phyloP scores from a whole-genome alignment of 192 early-diverging fungal genomes.

The Mortierella hygrophila region DNA sequence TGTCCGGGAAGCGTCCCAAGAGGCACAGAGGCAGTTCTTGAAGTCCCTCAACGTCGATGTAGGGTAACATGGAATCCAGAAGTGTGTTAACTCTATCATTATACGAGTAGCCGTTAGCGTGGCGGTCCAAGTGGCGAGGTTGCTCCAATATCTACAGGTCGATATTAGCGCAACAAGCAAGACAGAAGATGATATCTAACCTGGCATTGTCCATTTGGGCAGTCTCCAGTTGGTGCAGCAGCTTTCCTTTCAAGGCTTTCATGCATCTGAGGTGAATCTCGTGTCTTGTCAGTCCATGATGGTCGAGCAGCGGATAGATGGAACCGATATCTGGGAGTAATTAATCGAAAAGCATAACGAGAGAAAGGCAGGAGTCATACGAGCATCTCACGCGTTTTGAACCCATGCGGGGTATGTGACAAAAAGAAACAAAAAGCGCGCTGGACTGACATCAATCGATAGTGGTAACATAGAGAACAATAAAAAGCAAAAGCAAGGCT shows the following conservation, averaged over 20 bases:
- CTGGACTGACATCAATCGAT: neutral
- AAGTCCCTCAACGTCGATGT: conserved; percentile 62
- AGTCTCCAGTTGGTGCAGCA: conserved; percentile 58
- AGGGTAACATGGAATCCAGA: conserved; percentile 59
- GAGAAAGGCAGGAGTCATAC: conserved; percentile 34
- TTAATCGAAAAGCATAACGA: conserved; percentile 3
- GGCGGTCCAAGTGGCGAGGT: neutral
- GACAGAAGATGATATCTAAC: conserved; percentile 2
- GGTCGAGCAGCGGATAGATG: conserved; percentile 65
- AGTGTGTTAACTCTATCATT: conserved; percentile 56
- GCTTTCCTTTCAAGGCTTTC: conserved; percentile 58
- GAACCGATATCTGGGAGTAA: conserved; percentile 59
- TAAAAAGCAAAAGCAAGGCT: neutral
- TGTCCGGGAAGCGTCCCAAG: conserved; percentile 58
- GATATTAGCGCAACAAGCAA: no score
- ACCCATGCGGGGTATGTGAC: conserved; percentile 36
- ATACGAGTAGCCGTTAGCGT: neutral
- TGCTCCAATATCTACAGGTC: neutral
- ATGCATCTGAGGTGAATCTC: conserved; percentile 64
- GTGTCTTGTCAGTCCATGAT: conserved; percentile 58
- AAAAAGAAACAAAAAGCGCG: conserved; percentile 3
- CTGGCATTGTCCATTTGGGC: conserved; percentile 44
- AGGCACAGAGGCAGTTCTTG: conserved; percentile 66
- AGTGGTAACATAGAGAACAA: neutral
- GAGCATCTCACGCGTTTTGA: conserved; percentile 20